Base-by-base conservation (phyloP, 805 yeast species). In the Ogataea salicorniae region DNA sequence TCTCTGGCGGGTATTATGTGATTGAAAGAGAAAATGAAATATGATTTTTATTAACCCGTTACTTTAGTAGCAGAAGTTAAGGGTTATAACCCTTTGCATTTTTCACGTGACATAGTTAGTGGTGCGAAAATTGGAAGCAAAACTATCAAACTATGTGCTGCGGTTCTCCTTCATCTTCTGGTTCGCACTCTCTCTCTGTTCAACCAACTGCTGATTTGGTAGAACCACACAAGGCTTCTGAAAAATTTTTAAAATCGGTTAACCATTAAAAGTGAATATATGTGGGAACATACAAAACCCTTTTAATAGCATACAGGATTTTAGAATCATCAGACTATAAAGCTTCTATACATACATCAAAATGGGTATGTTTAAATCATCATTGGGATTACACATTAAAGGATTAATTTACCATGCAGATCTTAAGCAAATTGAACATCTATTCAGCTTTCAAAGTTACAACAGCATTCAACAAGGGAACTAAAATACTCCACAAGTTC, bases 341-440 rank as follows among this genome's bases (percentile, higher is more conserved):
- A 51, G 39, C 47, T 46, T 47, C 53, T 49, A 49, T 51, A 46
- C 50, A 45, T 51, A 48, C 43, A 48, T 49, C 53, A 43, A 43
- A 52, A 52, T 52, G 55, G 55, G 55, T 52, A 52, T 49, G 55
- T 52, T 34, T 31, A 8, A 37, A 22, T 37, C 13, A 16, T 14
- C 8, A 16, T 36, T 9, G 7, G 39, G 7, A 26, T 20, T 26
- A 26, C 31, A 26, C 31, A 9, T 26, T 20, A 8, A 18, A 18
- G 39, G 13, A 17, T 16, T n/a, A 34, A 22, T 17, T 20, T 29
- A 26, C n/a, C 6, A 20, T 7, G 15, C 31, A 26, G 17, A 31
- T 29, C 6, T 9, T 23, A 11, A 5, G 9, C 14, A 38, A 38
- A 23, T 14, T 20, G 31, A 22, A 4, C n/a, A 14, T 5, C n/a